Percentiles rank a stretch among this genome's conserved stretches.
Conservation (phyloP, 495 filamentous ascomycete species). For the Talaromyces adpressus region DNA sequence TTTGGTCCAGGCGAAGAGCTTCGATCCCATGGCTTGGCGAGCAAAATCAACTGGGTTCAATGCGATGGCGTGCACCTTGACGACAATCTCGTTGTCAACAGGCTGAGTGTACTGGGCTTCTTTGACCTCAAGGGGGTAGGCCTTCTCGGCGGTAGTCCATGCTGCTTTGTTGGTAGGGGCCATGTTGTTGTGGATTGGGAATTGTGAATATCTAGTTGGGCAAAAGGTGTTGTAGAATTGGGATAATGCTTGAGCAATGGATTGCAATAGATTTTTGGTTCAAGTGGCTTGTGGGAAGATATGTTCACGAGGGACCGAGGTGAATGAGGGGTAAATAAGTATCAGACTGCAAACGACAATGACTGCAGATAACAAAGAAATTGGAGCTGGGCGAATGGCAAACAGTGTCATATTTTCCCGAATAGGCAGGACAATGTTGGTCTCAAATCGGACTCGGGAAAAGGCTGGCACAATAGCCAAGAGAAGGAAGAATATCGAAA, state of each 20-base stretch:
- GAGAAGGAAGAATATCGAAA: background rate
- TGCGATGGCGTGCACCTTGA: constrained; percentile 34
- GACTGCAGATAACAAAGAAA: background rate
- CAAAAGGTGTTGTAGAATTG: background rate
- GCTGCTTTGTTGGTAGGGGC: constrained; percentile 29
- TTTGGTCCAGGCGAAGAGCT: constrained; percentile 8
- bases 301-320: background rate
- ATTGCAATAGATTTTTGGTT: background rate
- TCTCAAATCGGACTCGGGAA: background rate
- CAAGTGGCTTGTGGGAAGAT: background rate
- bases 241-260: background rate
- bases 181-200: background rate
- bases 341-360: background rate
- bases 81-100: constrained; percentile 23
- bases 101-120: constrained; percentile 24
- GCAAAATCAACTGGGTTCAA: constrained; percentile 35
- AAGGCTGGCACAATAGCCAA: background rate
- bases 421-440: background rate
- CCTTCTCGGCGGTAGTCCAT: constrained; percentile 21
- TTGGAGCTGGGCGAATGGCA: background rate
- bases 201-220: background rate
- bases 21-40: constrained; percentile 15
- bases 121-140: constrained; percentile 23
- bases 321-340: background rate
- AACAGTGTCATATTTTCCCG: background rate